Conservation (phyloP, 805 yeast species). For the Pichia kluyveri region DNA sequence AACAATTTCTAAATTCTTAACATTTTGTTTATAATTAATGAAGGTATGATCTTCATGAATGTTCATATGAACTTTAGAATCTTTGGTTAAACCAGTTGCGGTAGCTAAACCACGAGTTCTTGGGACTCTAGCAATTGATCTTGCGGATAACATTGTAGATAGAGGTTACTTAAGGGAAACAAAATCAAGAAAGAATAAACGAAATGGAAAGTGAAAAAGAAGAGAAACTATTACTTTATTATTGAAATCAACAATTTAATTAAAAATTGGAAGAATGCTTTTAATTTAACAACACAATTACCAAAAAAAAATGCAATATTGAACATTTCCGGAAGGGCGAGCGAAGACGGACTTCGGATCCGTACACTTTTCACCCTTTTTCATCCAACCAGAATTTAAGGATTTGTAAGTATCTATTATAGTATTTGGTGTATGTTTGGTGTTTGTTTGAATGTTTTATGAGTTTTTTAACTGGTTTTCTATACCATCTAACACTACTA, state of each 20-base stretch:
- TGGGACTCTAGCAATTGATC: conserved; percentile 21
- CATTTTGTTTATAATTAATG: conserved; percentile 85
- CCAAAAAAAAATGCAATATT: too few species aligned
- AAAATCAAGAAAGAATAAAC: neutral
- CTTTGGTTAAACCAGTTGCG: conserved; percentile 40
- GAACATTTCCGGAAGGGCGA: neutral
- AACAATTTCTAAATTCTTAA: conserved; percentile 82
- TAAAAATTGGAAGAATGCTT: neutral
- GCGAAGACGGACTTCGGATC: conserved; percentile 5
- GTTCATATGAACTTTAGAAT: conserved; percentile 42
- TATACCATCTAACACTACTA: too few species aligned
- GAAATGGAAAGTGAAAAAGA: neutral
- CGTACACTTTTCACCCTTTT: neutral
- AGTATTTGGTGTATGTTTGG: too few species aligned
- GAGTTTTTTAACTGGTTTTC: too few species aligned
- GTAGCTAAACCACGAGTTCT: conserved; percentile 43
- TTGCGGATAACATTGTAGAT: conserved; percentile 22
- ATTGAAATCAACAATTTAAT: too few species aligned
- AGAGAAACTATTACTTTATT: too few species aligned
- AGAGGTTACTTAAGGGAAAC: neutral
- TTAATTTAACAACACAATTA: too few species aligned
- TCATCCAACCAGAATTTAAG: neutral
- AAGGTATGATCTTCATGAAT: conserved; percentile 72
- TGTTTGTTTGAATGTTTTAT: too few species aligned
- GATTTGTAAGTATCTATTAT: too few species aligned